Conservation (phyloP, 441 rosid genomes). For the Kokia cookei region DNA sequence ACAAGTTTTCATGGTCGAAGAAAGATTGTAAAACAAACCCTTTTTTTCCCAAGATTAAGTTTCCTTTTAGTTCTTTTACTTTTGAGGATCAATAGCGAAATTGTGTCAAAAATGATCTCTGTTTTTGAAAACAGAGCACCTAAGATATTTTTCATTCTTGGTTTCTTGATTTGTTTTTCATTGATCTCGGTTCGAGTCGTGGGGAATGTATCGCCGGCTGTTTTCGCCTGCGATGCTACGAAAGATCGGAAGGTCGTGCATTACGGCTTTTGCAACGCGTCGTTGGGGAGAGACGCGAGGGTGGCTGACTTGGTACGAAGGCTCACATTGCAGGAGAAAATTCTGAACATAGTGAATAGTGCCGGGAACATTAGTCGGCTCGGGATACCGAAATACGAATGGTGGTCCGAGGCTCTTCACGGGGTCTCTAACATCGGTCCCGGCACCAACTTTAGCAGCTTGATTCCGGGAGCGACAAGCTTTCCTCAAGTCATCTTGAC, state of each 20-base stretch:
- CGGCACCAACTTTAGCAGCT: slow-evolving; percentile 46
- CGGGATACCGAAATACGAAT: slow-evolving; percentile 72
- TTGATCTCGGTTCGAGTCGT: background rate
- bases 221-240: slow-evolving; percentile 67
- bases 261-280: slow-evolving; percentile 51
- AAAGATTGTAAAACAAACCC: background rate
- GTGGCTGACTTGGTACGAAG: slow-evolving; percentile 69
- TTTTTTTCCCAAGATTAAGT: background rate
- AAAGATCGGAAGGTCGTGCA: slow-evolving; percentile 35
- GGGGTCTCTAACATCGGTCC: slow-evolving; percentile 81
- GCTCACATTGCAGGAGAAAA: slow-evolving; percentile 71
- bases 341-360: slow-evolving; percentile 35
- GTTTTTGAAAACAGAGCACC: slow-evolving; percentile 28
- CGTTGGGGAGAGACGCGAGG: slow-evolving; percentile 30
- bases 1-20: background rate
- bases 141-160: slow-evolving; percentile 29
- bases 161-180: slow-evolving; percentile 1
- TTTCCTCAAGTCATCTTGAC: slow-evolving; percentile 91
- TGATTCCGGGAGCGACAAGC: slow-evolving; percentile 85
- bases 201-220: slow-evolving; percentile 55
- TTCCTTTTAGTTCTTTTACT: background rate
- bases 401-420: slow-evolving; percentile 97
- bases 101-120: slow-evolving; percentile 18
- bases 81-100: background rate
- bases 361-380: slow-evolving; percentile 57